Evolutionary conservation across 2,329 filamentous ascomycete species (phyloP).

Genomic region (Sclerotinia subarctica): DNA sequence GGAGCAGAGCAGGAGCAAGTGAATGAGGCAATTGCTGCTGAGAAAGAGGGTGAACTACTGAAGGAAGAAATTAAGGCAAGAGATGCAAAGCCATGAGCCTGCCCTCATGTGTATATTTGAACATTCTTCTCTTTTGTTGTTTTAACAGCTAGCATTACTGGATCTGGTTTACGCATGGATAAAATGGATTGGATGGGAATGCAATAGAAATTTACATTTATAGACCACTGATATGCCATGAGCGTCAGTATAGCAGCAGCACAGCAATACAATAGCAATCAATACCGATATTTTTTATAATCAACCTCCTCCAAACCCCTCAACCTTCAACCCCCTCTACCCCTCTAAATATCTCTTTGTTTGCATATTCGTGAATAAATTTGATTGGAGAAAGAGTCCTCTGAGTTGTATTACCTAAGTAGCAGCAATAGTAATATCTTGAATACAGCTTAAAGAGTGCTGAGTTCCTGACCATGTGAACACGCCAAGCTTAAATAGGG

Average conservation of each 20-base stretch:
- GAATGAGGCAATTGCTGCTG: slow-evolving; percentile 53
- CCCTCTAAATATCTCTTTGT: slow-evolving; percentile 2
- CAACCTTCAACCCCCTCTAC: background rate
- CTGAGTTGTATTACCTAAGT: background rate
- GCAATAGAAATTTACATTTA: slow-evolving; percentile 15
- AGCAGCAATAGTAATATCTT: background rate
- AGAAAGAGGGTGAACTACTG: slow-evolving; percentile 49
- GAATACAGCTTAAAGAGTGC: background rate
- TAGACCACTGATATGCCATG: slow-evolving; percentile 19
- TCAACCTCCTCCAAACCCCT: background rate
- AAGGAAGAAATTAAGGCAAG: slow-evolving; percentile 40
- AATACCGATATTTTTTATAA: slow-evolving; percentile 3
- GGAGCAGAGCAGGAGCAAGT: slow-evolving; percentile 47
- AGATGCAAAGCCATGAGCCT: slow-evolving; percentile 25
- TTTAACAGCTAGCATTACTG: slow-evolving; percentile 27
- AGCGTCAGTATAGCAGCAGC: slow-evolving; percentile 7
- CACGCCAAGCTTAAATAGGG: slow-evolving; percentile 16
- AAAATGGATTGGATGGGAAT: slow-evolving; percentile 23
- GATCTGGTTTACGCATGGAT: slow-evolving; percentile 30
- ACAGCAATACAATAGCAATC: slow-evolving; percentile 4
- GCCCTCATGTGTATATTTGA: slow-evolving; percentile 20
- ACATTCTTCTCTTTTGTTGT: slow-evolving; percentile 32
- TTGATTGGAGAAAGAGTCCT: background rate
- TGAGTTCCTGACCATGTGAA: background rate
- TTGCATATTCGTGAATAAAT: background rate